A percentile compares a stretch with the other conserved stretches of the same genome.
phyloP scores from a whole-genome alignment of 768 basidiomycete genomes.

The Daedaleopsis nitida region DNA sequence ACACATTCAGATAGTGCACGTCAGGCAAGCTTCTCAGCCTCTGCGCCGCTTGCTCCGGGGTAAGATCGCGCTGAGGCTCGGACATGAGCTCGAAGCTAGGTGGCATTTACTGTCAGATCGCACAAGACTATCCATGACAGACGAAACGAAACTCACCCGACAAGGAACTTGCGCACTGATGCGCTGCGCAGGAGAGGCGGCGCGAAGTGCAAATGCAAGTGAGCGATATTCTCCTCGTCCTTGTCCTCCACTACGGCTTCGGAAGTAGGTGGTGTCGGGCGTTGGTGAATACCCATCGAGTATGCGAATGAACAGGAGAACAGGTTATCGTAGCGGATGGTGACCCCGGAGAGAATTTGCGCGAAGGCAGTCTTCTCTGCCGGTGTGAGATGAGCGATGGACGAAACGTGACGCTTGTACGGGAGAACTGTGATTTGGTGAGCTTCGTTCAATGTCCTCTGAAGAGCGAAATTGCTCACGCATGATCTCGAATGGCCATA shows the following conservation, averaged over 20 bases:
- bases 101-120: background rate
- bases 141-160: constrained; percentile 58
- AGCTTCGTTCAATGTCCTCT: background rate
- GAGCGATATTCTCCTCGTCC: constrained; percentile 58
- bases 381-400: constrained; percentile 57
- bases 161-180: constrained; percentile 84
- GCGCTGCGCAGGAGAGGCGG: constrained; percentile 85
- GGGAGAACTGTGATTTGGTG: constrained; percentile 58
- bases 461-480: constrained; percentile 37
- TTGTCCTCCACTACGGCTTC: constrained; percentile 31
- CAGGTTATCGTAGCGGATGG: constrained; percentile 74
- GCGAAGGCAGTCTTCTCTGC: constrained; percentile 70
- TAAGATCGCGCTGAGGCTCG: constrained; percentile 88
- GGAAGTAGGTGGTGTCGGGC: constrained; percentile 53
- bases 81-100: constrained; percentile 86
- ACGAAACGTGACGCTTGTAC: constrained; percentile 75
- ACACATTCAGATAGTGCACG: constrained; percentile 56
- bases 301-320: constrained; percentile 90
- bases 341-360: constrained; percentile 61
- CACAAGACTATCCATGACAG: constrained; percentile 4
- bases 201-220: constrained; percentile 85
- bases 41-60: constrained; percentile 83
- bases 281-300: constrained; percentile 93
- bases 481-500: constrained; percentile 89
- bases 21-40: constrained; percentile 57